Conservation (phyloP, 345 rosid species). For the Trapa incisa region DNA sequence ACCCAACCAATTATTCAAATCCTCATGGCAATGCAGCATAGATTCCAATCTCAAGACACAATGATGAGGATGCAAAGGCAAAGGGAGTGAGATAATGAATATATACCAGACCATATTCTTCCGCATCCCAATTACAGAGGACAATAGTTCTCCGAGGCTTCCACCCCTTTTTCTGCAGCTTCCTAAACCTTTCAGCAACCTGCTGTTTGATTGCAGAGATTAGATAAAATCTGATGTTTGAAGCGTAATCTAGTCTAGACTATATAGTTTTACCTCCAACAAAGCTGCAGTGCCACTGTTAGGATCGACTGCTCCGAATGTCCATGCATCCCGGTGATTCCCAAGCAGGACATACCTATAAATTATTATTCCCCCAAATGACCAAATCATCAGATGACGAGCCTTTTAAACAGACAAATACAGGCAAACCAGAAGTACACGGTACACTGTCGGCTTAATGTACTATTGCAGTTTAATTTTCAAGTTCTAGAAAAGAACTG, state of each 20-base stretch:
- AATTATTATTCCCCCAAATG: not conserved
- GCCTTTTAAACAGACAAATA: not conserved
- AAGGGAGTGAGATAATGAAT: slow-evolving; percentile 8
- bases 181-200: slow-evolving; percentile 57
- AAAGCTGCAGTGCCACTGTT: slow-evolving; percentile 78
- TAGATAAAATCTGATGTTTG: not conserved
- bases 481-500: too few species aligned
- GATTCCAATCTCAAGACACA: not conserved
- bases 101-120: slow-evolving; percentile 75
- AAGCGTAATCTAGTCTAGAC: not conserved
- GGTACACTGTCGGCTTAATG: too few species aligned
- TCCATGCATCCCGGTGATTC: slow-evolving; percentile 93
- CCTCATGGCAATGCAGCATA: too few species aligned
- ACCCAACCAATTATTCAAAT: not conserved
- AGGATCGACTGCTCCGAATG: slow-evolving; percentile 84
- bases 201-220: slow-evolving; percentile 9
- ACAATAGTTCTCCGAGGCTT: slow-evolving; percentile 63
- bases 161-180: slow-evolving; percentile 58
- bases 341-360: slow-evolving; percentile 61
- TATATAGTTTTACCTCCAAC: slow-evolving; percentile 36
- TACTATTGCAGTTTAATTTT: not conserved
- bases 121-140: slow-evolving; percentile 85
- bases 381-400: not conserved
- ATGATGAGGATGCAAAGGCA: not conserved
- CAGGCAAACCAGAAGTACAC: not conserved